phyloP scores from a whole-genome alignment of 2,329 filamentous ascomycete species.

The Fusarium lateritium region DNA sequence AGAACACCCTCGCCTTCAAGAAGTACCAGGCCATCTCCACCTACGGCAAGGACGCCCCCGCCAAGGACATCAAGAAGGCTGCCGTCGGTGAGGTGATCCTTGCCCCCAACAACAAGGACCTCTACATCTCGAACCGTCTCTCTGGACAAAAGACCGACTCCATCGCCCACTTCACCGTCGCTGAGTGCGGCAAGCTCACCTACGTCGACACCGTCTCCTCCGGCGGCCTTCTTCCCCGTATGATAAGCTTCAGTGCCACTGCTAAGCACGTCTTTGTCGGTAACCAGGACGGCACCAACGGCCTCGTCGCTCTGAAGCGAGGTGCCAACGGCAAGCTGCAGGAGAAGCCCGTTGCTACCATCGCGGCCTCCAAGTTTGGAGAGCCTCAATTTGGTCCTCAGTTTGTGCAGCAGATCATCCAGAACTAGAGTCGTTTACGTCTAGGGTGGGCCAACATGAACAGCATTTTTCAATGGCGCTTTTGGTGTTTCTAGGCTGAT shows the following conservation, averaged over 20 bases:
- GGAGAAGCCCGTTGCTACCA: conserved; percentile 47
- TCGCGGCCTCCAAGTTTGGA: conserved; percentile 50
- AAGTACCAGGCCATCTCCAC: conserved; percentile 58
- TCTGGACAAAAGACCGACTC: conserved; percentile 62
- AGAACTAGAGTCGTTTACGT: conserved; percentile 2
- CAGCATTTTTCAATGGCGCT: conserved; percentile 30
- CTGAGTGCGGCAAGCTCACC: conserved; percentile 50
- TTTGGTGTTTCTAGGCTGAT: conserved; percentile 38
- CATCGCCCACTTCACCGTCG: conserved; percentile 62
- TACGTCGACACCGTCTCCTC: conserved; percentile 55
- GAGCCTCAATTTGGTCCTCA: conserved; percentile 50
- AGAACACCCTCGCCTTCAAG: conserved; percentile 55
- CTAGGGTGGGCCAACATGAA: neutral
- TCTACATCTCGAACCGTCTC: conserved; percentile 68
- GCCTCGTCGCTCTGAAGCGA: conserved; percentile 58
- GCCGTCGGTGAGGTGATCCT: conserved; percentile 63
- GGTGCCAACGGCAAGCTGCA: conserved; percentile 50
- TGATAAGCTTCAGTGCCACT: conserved; percentile 60
- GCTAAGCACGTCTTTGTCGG: conserved; percentile 60
- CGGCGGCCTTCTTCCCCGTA: conserved; percentile 60
- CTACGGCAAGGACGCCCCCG: conserved; percentile 55
- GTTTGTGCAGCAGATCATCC: conserved; percentile 54
- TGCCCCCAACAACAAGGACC: conserved; percentile 58
- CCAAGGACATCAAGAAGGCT: conserved; percentile 56
- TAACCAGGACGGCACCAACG: conserved; percentile 61